Base-by-base conservation (phyloP, 2,329 filamentous ascomycete genomes). In the Ascochyta rabiei region DNA sequence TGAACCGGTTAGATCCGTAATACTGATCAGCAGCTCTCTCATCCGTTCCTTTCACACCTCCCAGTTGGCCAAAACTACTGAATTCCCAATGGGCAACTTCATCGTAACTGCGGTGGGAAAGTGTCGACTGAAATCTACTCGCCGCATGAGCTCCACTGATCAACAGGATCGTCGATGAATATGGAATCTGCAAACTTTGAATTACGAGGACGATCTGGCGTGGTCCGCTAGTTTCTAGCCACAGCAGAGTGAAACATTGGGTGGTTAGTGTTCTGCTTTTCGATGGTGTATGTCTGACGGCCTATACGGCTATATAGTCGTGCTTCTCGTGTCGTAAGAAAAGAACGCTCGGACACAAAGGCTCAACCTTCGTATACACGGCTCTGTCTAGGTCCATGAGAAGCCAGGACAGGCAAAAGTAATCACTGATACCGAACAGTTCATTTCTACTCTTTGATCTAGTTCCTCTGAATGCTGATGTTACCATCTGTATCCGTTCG, bases 181-280 rank as follows among this genome's bases (percentile, higher is more conserved):
- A 30, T 24, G 19, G 37, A 26, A 10, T 10, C 21, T n/a, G 40
- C 26, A 35, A 39, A 16, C 18, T 40, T 45, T 45, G 15, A 16
- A 37, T n/a, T 15, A 54, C 30, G 45, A n/a, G n/a, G n/a, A 44
- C 40, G 28, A 48, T 44, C 44, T 41, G 26, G 39, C 40, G 40
- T 15, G 40, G 16, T 23, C 28, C 41, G 35, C 51, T 54, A 49
- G 34, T 23, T 31, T 26, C 16, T 53, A 39, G 51, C 44, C 39
- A 54, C 45, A 48, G 9, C 15, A 33, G 18, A 26, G 7, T 45
- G 51, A 45, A 49, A 49, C 51, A 19, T 24, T 6, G 28, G 28
- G n/a, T 53, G 33, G 50, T 44, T 54, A 40, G 45, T 44, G 39
- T 15, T 43, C 19, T 28, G 3, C 15, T 38, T 45, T 45, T 31